These are phyloP conservation scores for Sporisorium reilianum DNA, from an alignment of 1,284 basidiomycete genomes.

Conservation along the genomic window DNA sequence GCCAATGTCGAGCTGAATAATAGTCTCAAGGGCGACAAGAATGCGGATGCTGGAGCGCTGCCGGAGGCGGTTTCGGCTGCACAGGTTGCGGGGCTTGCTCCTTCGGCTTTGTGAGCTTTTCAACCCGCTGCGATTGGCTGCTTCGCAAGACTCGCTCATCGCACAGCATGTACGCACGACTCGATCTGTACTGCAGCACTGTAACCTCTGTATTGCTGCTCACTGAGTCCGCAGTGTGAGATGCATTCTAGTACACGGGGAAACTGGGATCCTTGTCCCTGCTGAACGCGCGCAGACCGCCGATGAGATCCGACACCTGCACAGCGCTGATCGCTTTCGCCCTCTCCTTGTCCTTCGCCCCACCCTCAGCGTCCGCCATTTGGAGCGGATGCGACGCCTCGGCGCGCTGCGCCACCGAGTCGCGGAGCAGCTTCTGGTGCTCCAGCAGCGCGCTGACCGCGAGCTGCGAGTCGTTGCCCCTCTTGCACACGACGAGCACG, in stretches of 20 bases:
- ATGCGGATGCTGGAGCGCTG: not conserved
- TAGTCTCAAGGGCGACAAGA: slow-evolving; percentile 2
- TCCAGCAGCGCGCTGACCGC: slow-evolving; percentile 17
- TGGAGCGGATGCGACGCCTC: slow-evolving; percentile 19
- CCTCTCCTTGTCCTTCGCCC: slow-evolving; percentile 65
- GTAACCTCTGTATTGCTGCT: not conserved
- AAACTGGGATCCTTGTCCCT: slow-evolving; percentile 45
- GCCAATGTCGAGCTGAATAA: slow-evolving; percentile 12
- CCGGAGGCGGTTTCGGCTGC: slow-evolving; percentile 16
- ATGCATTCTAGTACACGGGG: slow-evolving; percentile 46
- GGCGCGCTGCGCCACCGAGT: not conserved
- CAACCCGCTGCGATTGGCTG: not conserved
- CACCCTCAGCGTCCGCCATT: not conserved
- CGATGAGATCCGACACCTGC: slow-evolving; percentile 47
- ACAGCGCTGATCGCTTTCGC: slow-evolving; percentile 87
- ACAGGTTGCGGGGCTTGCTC: slow-evolving; percentile 28
- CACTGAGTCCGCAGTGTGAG: not conserved
- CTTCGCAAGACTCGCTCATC: not conserved
- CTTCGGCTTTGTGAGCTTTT: slow-evolving; percentile 23
- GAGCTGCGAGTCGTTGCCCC: slow-evolving; percentile 67
- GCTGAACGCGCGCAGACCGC: slow-evolving; percentile 54
- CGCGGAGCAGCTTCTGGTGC: slow-evolving; percentile 81
- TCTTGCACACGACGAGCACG: slow-evolving; percentile 39
- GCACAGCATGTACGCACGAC: not conserved
- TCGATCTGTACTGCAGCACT: not conserved